A percentile compares a stretch with the other conserved stretches of the same genome.
phyloP scores from a whole-genome alignment of 805 yeast genomes.

The Lachancea dasiensis region DNA sequence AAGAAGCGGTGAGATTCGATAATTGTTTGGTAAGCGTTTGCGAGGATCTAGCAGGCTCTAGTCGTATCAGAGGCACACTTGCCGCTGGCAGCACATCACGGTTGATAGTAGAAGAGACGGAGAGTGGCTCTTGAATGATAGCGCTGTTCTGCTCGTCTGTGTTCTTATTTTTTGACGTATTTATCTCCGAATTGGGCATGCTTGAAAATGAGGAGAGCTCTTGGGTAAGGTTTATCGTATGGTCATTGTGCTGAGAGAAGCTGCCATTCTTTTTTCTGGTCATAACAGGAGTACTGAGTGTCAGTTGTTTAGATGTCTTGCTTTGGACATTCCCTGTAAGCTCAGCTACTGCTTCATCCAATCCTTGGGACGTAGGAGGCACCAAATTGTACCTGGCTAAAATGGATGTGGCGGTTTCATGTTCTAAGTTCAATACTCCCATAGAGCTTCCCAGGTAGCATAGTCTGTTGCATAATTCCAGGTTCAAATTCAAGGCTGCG shows the following conservation, averaged over 20 bases:
- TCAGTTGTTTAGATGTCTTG: constrained; percentile 9
- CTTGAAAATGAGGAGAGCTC: constrained; percentile 7
- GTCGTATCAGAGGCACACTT: constrained; percentile 1
- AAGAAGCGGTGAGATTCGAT: constrained; percentile 7
- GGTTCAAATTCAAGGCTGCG: constrained; percentile 41
- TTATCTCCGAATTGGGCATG: constrained; percentile 19
- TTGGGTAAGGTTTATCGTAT: constrained; percentile 7
- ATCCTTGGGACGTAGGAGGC: constrained; percentile 18
- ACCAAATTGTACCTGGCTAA: constrained; percentile 26
- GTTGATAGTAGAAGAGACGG: constrained; percentile 3
- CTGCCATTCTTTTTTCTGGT: constrained; percentile 12
- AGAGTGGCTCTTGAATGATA: constrained; percentile 2
- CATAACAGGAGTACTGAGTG: constrained; percentile 16
- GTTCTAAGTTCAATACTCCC: constrained; percentile 25
- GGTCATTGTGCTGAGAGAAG: constrained; percentile 5
- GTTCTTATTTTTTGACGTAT: constrained; percentile 25
- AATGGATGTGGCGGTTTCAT: constrained; percentile 29
- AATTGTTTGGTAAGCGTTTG: constrained; percentile 7
- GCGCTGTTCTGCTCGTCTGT: constrained; percentile 7
- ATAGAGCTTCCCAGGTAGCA: constrained; percentile 30
- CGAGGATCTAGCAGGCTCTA: constrained; percentile 6
- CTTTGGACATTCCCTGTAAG: not conserved
- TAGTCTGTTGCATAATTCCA: constrained; percentile 29
- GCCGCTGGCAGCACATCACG: not conserved
- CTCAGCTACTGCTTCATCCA: constrained; percentile 1